Evolutionary conservation across 2,329 filamentous ascomycete genomes (phyloP).

Genomic region (Neofusicoccum parvum): DNA sequence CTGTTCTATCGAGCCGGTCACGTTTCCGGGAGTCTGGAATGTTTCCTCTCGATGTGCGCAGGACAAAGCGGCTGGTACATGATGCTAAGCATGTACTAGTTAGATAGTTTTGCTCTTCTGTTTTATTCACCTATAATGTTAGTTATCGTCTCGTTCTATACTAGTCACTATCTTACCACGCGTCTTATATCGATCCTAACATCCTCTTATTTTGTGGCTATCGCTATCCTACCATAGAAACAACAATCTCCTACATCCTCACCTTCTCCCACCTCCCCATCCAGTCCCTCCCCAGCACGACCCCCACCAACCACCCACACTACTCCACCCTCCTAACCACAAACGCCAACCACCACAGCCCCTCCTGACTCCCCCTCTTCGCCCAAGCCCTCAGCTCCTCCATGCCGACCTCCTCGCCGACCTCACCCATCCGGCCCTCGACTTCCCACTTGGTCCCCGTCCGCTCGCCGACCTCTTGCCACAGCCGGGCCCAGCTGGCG

Average conservation of each 20-base stretch:
- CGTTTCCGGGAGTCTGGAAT: too few relatives aligned
- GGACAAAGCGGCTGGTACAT: background rate
- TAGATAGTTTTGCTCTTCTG: too few relatives aligned
- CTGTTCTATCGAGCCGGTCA: background rate
- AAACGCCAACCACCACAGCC: background rate
- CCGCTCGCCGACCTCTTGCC: slow-evolving; percentile 40
- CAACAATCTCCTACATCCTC: too few relatives aligned
- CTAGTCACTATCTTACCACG: too few relatives aligned
- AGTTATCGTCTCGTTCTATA: too few relatives aligned
- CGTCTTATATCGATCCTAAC: too few relatives aligned
- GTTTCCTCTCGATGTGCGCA: background rate
- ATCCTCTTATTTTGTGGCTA: too few relatives aligned
- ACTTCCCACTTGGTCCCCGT: slow-evolving; percentile 26
- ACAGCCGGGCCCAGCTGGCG: slow-evolving; percentile 39
- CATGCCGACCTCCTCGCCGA: background rate
- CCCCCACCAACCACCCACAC: background rate
- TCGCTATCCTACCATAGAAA: too few relatives aligned
- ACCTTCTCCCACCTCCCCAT: too few relatives aligned
- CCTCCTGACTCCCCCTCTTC: background rate
- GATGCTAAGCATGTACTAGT: too few relatives aligned
- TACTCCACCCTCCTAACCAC: slow-evolving; percentile 3
- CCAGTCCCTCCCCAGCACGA: too few relatives aligned
- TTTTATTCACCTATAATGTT: too few relatives aligned
- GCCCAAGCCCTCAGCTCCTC: background rate
- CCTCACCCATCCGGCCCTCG: background rate